phyloP scores from a whole-genome alignment of 139 green algal genomes.

The Diplosphaera chodatii region DNA sequence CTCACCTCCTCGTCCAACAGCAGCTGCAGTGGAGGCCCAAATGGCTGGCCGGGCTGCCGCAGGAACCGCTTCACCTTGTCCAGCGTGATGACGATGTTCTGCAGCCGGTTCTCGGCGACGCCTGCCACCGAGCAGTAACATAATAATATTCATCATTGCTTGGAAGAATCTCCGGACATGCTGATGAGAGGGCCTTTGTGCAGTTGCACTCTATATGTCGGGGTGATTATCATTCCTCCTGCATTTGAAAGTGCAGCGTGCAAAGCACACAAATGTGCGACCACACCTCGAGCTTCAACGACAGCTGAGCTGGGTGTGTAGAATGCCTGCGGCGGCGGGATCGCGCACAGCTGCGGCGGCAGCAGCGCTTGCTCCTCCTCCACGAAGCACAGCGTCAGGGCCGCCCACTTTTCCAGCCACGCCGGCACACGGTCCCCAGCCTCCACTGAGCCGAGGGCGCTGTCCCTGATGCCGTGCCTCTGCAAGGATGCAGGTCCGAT shows the following conservation, averaged over 20 bases:
- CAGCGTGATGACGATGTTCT: constrained; percentile 83
- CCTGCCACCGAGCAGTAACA: too few relatives aligned
- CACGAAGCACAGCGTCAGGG: constrained; percentile 48
- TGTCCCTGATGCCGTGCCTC: constrained; percentile 34
- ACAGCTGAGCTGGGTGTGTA: constrained; percentile 38
- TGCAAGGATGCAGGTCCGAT: too few relatives aligned
- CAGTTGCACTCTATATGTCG: too few relatives aligned
- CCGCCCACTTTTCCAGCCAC: constrained; percentile 84
- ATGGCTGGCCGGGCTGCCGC: constrained; percentile 27
- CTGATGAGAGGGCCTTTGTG: too few relatives aligned
- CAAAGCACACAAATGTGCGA: too few relatives aligned
- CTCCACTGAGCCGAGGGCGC: constrained; percentile 28
- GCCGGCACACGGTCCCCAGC: constrained; percentile 30
- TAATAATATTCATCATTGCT: too few relatives aligned
- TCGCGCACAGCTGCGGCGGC: constrained; percentile 45
- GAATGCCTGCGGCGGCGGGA: constrained; percentile 27
- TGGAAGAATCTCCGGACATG: too few relatives aligned
- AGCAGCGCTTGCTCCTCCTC: constrained; percentile 63
- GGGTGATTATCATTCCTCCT: too few relatives aligned
- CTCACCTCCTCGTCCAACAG: constrained; percentile 45
- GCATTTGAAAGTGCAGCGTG: too few relatives aligned
- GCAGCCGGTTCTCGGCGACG: constrained; percentile 63
- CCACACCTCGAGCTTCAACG: constrained; percentile 19
- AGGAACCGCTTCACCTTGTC: constrained; percentile 82
- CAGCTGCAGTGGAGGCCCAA: constrained; percentile 40